phyloP scores from a whole-genome alignment of 176 grass and related monocot genomes.

The Canna indica region DNA sequence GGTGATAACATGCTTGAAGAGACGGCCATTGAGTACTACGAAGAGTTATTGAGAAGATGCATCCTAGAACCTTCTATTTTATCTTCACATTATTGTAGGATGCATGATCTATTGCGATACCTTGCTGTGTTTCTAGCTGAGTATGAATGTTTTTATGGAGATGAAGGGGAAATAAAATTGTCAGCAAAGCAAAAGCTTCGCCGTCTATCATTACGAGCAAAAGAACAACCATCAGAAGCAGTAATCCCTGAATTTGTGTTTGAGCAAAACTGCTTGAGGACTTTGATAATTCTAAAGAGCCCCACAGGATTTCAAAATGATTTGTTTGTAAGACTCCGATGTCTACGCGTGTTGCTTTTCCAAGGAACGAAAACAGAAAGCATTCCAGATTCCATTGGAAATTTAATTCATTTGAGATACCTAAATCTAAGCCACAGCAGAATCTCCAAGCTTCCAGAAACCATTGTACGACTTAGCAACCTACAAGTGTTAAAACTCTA shows the following conservation, averaged over 20 bases:
- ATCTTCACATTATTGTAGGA: background rate
- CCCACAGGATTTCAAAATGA: background rate
- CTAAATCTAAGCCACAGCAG: background rate
- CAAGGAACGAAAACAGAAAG: background rate
- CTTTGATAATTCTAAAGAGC: background rate
- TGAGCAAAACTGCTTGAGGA: background rate
- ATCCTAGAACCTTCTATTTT: conserved; percentile 8
- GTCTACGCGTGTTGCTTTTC: background rate
- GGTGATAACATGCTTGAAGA: background rate
- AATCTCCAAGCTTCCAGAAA: background rate
- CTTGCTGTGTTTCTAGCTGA: conserved; percentile 25
- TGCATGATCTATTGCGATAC: conserved; percentile 28
- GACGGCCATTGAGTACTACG: conserved; percentile 24
- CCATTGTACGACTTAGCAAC: background rate
- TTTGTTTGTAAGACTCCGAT: background rate
- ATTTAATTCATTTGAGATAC: background rate
- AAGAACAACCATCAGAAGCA: too few species aligned
- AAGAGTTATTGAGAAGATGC: conserved; percentile 26
- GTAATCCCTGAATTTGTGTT: background rate
- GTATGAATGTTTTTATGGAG: background rate
- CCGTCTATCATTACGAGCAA: background rate
- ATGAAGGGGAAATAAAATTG: background rate
- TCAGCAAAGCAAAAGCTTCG: background rate
- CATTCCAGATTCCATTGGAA: background rate
- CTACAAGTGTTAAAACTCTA: background rate